These are phyloP conservation scores for Hylodesmum podocarpum DNA, from an alignment of 306 rosid species.

Conservation along the genomic window DNA sequence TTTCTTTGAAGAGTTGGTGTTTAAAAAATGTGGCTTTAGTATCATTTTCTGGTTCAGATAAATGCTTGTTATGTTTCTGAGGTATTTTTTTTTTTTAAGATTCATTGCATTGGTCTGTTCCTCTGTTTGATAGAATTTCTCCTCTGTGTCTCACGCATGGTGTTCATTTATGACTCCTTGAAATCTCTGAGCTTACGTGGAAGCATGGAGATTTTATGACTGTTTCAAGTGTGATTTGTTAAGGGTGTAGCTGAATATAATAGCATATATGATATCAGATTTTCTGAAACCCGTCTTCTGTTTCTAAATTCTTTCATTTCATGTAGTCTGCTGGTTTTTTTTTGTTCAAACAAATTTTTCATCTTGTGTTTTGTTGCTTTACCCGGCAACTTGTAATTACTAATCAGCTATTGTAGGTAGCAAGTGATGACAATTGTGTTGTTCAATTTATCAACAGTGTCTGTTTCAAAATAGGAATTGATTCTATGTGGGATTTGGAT, in stretches of 20 bases:
- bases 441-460: neutral
- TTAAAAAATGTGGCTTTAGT: constrained; percentile 13
- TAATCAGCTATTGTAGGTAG: neutral
- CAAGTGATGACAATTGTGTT: neutral
- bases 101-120: neutral
- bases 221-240: constrained; percentile 14
- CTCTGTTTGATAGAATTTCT: neutral
- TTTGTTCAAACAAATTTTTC: no score
- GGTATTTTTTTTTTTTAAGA: neutral
- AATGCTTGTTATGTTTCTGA: constrained; percentile 26
- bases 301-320: constrained; percentile 2
- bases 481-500: neutral
- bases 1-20: neutral
- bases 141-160: neutral
- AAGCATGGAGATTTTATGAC: neutral
- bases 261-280: neutral
- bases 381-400: neutral
- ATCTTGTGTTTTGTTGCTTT: no score
- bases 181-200: constrained; percentile 7
- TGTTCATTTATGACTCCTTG: neutral
- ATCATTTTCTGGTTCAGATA: neutral
- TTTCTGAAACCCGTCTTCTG: neutral
- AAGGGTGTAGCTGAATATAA: constrained; percentile 2
- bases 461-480: neutral
- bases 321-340: neutral